phyloP scores from a whole-genome alignment of 1,284 basidiomycete genomes.

The Salmacisia buchloeana region DNA sequence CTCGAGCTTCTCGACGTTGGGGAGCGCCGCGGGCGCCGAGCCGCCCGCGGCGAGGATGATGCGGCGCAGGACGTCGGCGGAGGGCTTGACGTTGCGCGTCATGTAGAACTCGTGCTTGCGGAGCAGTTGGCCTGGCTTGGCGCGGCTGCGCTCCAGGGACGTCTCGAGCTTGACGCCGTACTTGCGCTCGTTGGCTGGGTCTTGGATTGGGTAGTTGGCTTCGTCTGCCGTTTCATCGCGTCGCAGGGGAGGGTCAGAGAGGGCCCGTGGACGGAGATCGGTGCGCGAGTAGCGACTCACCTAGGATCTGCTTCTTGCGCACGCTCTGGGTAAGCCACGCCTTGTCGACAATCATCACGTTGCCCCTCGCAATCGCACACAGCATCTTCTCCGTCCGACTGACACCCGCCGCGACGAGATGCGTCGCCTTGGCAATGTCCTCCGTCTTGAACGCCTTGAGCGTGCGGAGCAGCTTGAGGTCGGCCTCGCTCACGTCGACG shows the following conservation, averaged over 20 bases:
- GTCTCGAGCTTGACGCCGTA: slow-evolving; percentile 12
- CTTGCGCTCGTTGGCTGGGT: slow-evolving; percentile 16
- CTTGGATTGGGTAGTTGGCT: slow-evolving; percentile 14
- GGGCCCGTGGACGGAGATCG: too few relatives aligned
- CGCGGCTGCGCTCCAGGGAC: slow-evolving; percentile 10
- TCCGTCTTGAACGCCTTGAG: slow-evolving; percentile 13
- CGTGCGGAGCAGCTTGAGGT: slow-evolving; percentile 9
- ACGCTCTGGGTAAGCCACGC: slow-evolving; percentile 17
- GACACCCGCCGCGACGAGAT: slow-evolving; percentile 18
- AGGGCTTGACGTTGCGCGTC: slow-evolving; percentile 13
- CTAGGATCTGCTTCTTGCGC: slow-evolving; percentile 7
- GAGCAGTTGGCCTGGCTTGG: slow-evolving; percentile 13
- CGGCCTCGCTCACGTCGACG: slow-evolving; percentile 13
- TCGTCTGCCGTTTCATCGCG: not conserved
- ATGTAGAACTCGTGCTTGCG: slow-evolving; percentile 16
- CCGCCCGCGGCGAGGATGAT: slow-evolving; percentile 21
- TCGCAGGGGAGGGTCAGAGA: too few relatives aligned
- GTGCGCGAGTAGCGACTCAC: not conserved
- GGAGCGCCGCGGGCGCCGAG: not conserved
- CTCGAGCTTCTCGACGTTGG: slow-evolving; percentile 1
- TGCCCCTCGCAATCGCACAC: slow-evolving; percentile 22
- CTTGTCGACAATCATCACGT: slow-evolving; percentile 15
- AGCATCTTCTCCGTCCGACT: slow-evolving; percentile 27
- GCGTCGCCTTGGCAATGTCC: slow-evolving; percentile 15
- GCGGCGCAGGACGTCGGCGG: slow-evolving; percentile 13